A percentile compares a stretch with the other conserved stretches of the same genome.
Conservation (phyloP, 1,139 yeast genomes). For the Martiniozyma asiatica region DNA sequence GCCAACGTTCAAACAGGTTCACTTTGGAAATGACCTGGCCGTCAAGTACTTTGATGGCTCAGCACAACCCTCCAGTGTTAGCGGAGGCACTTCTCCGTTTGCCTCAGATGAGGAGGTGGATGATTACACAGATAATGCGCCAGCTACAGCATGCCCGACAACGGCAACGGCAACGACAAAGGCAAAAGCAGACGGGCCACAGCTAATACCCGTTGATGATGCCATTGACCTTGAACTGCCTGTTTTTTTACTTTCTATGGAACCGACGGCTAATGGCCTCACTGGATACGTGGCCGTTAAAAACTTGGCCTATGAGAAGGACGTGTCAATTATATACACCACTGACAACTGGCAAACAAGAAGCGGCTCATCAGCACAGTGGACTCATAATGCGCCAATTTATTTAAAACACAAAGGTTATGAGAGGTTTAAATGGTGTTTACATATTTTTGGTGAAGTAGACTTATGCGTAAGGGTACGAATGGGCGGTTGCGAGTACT, state of each 20-base stretch:
- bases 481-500: too few species aligned
- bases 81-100: conserved; percentile 53
- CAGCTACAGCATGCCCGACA: too few species aligned
- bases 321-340: conserved; percentile 54
- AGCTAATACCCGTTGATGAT: too few species aligned
- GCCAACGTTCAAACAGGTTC: conserved; percentile 61
- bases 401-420: conserved; percentile 37
- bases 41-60: conserved; percentile 59
- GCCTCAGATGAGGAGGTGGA: conserved; percentile 23
- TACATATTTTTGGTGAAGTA: too few species aligned
- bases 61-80: conserved; percentile 66
- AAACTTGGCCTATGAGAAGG: conserved; percentile 53
- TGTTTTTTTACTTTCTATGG: too few species aligned
- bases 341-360: conserved; percentile 72
- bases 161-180: too few species aligned
- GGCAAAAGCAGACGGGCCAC: too few species aligned
- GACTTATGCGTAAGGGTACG: too few species aligned
- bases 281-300: conserved; percentile 62
- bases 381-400: conserved; percentile 48
- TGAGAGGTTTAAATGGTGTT: conserved; percentile 46
- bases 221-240: too few species aligned
- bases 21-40: conserved; percentile 53
- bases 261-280: too few species aligned
- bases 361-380: conserved; percentile 54
- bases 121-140: conserved; percentile 23